Evolutionary conservation across 1,139 yeast genomes (phyloP).

Genomic region (Barnettozyma hawaiiensis): DNA sequence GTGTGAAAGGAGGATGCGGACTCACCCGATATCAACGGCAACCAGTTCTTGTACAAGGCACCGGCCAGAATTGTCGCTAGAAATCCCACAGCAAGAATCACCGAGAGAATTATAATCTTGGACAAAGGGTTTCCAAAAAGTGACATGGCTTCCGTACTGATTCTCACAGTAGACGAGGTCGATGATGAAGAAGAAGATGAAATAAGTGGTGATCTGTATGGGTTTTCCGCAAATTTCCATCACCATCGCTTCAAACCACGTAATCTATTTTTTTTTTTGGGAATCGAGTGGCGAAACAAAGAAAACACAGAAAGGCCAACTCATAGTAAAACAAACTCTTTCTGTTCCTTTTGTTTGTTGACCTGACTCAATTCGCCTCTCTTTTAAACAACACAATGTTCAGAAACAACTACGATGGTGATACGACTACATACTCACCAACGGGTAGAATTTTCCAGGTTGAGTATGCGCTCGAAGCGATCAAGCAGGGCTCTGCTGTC

Average conservation of each 20-base stretch:
- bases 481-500: slow-evolving; percentile 96
- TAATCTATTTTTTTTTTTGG: not conserved
- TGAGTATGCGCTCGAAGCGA: slow-evolving; percentile 95
- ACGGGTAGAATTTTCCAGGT: slow-evolving; percentile 91
- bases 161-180: not conserved
- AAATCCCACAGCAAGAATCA: slow-evolving; percentile 73
- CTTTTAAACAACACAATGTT: too few species aligned
- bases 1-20: too few species aligned
- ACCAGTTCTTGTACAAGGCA: slow-evolving; percentile 61
- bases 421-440: slow-evolving; percentile 94
- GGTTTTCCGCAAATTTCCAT: not conserved
- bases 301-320: too few species aligned
- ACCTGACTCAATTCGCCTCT: too few species aligned
- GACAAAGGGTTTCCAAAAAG: slow-evolving; percentile 50
- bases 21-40: slow-evolving; percentile 48
- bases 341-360: too few species aligned
- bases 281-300: slow-evolving; percentile 5
- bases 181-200: not conserved
- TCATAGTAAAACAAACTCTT: too few species aligned
- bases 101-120: slow-evolving; percentile 67
- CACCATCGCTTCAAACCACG: slow-evolving; percentile 1
- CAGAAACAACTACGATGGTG: slow-evolving; percentile 97
- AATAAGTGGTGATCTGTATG: not conserved
- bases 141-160: slow-evolving; percentile 4
- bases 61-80: slow-evolving; percentile 74